Evolutionary conservation across 148 eudicot genomes (phyloP), one percentile per base, ranked within the genome.

Genomic region (Silene uniflora): DNA sequence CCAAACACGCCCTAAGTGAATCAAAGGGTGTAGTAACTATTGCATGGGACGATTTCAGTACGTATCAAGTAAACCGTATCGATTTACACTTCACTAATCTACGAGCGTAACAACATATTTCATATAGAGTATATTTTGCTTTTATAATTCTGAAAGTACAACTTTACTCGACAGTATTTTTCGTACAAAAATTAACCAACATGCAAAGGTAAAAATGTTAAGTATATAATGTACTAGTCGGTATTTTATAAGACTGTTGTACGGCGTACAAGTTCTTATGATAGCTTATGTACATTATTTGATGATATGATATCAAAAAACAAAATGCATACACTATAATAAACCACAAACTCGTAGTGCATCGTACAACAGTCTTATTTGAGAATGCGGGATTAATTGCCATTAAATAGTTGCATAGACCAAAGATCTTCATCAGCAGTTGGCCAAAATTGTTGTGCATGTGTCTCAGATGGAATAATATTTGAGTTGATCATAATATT

Each of bases 381-480:
- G 44, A 39, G 44, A 39, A 39, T 39, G 6, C 9, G 0, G 44
- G 2, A 54, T 54, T 54, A 71, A 23, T 42, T 47, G 11, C 77
- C 83, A 78, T 82, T 85, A 75, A 89, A 88, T 62, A 86, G 73
- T 60, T 91, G 88, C 85, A 88, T 80, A 70, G 97, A 86, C 97
- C 97, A 91, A 66, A 91, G 73, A 80, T 89, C 91, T 78, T 91
- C 93, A 76, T 80, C 82, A 54, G 75, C 19, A 54, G 85, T 83
- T 62, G 78, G 74, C 97, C 97, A 91, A 18, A 86, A 62, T 35
- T 79, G 79, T 47, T 79, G 79, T 35, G 86, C 89, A 42, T 58
- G 82, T 5, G 86, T 13, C 27, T 79, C 84, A 10, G 78, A 18
- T 18, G 82, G 84, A 60, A 80, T 79, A 62, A 52, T 52, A 52